phyloP scores from a whole-genome alignment of 805 yeast genomes.

The Wickerhamiella kurtzmanii region DNA sequence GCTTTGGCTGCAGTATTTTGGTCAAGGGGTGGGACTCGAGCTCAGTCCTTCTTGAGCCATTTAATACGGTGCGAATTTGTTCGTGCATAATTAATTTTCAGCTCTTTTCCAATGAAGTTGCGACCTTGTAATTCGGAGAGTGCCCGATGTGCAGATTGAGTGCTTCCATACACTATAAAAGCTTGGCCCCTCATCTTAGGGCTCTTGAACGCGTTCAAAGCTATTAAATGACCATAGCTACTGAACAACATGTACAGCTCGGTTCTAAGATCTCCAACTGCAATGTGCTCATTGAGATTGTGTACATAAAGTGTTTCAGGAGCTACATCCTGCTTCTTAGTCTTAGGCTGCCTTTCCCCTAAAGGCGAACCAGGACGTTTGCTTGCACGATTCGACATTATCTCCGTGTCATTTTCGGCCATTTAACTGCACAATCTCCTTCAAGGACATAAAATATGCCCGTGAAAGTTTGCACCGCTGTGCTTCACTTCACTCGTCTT shows the following conservation, averaged over 20 bases:
- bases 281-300: slow-evolving; percentile 28
- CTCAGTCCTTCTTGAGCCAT: slow-evolving; percentile 3
- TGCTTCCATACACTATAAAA: slow-evolving; percentile 25
- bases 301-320: slow-evolving; percentile 26
- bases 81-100: slow-evolving; percentile 24
- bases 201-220: slow-evolving; percentile 27
- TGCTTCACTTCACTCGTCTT: no score
- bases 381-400: not conserved
- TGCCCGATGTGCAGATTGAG: slow-evolving; percentile 24
- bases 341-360: not conserved
- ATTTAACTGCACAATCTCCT: not conserved
- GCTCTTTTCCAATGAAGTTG: slow-evolving; percentile 25
- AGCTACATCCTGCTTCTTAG: not conserved
- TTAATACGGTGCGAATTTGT: slow-evolving; percentile 17
- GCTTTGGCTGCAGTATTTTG: slow-evolving; percentile 22
- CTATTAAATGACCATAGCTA: slow-evolving; percentile 27
- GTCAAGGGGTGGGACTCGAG: slow-evolving; percentile 23
- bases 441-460: no score
- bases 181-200: slow-evolving; percentile 34
- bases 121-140: slow-evolving; percentile 22
- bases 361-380: not conserved
- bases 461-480: not conserved
- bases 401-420: not conserved
- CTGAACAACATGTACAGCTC: slow-evolving; percentile 28
- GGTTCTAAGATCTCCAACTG: slow-evolving; percentile 24